phyloP scores from a whole-genome alignment of 805 yeast genomes.

The Wickerhamiella allomyrinae region DNA sequence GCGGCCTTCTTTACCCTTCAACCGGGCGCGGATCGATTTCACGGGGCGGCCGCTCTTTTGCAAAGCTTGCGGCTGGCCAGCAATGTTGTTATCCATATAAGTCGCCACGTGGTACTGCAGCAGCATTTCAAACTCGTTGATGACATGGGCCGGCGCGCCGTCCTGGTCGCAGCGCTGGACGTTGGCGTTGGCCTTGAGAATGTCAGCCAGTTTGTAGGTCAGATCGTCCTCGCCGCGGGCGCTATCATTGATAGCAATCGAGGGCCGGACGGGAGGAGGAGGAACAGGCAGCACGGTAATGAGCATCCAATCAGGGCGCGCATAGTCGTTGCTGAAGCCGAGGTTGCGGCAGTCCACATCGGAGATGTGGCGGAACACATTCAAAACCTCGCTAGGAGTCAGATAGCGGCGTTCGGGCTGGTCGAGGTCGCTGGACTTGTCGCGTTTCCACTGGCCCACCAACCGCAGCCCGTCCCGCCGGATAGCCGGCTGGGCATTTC shows the following conservation, averaged over 20 bases:
- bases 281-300: constrained; percentile 98
- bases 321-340: constrained; percentile 90
- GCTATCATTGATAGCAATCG: constrained; percentile 93
- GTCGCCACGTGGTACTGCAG: constrained; percentile 97
- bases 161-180: constrained; percentile 97
- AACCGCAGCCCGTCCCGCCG: constrained; percentile 92
- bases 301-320: constrained; percentile 98
- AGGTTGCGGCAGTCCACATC: constrained; percentile 65
- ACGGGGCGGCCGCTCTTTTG: constrained; percentile 99
- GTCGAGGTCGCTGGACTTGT: constrained; percentile 66
- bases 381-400: constrained; percentile 77
- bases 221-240: constrained; percentile 98
- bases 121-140: constrained; percentile 88
- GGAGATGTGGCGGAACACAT: constrained; percentile 82
- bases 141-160: constrained; percentile 98
- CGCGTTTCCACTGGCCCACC: constrained; percentile 97
- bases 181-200: constrained; percentile 87
- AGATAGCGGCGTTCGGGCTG: constrained; percentile 86
- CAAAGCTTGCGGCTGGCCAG: constrained; percentile 98
- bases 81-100: constrained; percentile 98
- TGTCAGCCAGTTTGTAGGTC: constrained; percentile 93
- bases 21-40: constrained; percentile 96
- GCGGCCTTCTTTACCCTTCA: constrained; percentile 99
- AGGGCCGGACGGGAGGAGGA: constrained; percentile 98
- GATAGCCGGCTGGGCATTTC: constrained; percentile 88